A percentile compares a stretch with the other conserved stretches of the same genome.
These are phyloP conservation scores for Talaromyces albobiverticillius DNA, from an alignment of 2,329 filamentous ascomycete genomes.

Conservation along the genomic window DNA sequence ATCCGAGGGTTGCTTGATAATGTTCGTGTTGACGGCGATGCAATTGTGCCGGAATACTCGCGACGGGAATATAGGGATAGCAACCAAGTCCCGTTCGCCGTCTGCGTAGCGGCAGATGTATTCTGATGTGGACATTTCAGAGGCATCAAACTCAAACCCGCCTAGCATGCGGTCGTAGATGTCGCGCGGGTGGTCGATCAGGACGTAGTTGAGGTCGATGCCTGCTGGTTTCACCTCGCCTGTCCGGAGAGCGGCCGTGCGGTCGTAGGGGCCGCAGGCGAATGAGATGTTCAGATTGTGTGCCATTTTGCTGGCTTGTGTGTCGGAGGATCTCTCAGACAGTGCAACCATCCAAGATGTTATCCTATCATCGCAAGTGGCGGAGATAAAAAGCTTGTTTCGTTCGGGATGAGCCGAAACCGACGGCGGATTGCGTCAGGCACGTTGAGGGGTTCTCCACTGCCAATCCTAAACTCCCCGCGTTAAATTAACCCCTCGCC, in stretches of 20 bases:
- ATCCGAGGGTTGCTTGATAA: conserved; percentile 28
- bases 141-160: conserved; percentile 23
- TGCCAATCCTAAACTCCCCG: too few relatives aligned
- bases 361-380: too few relatives aligned
- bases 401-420: too few relatives aligned
- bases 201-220: conserved; percentile 30
- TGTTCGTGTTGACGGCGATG: conserved; percentile 31
- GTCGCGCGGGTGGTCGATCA: conserved; percentile 28
- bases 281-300: conserved; percentile 16
- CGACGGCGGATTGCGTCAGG: too few relatives aligned
- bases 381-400: too few relatives aligned
- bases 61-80: conserved; percentile 23
- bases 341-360: too few relatives aligned
- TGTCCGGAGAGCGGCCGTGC: conserved; percentile 23
- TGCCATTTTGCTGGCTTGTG: not conserved
- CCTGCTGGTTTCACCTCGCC: conserved; percentile 27
- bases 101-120: conserved; percentile 18
- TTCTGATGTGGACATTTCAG: conserved; percentile 21
- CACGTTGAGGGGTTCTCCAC: too few relatives aligned
- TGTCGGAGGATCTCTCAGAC: too few relatives aligned
- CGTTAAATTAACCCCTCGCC: too few relatives aligned
- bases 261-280: conserved; percentile 26
- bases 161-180: conserved; percentile 31
- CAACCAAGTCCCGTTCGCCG: conserved; percentile 19
- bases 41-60: conserved; percentile 30